Evolutionary conservation across 768 basidiomycete species (phyloP).

Genomic region (Boletus rubescentipes): DNA sequence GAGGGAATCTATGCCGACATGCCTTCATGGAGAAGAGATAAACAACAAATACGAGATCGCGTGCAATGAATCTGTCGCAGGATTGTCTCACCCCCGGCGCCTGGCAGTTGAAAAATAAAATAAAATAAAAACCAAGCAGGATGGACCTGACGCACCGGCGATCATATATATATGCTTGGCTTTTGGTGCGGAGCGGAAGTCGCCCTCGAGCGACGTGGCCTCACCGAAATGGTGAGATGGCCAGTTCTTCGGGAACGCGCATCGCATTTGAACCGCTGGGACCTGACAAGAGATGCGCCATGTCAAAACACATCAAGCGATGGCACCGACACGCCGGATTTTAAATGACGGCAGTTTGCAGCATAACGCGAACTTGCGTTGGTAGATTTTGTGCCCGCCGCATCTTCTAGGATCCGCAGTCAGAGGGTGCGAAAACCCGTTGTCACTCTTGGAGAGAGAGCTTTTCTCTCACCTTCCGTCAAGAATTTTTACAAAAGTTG

Average conservation of each 20-base stretch:
- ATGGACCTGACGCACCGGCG: not conserved
- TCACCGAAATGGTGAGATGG: constrained; percentile 10
- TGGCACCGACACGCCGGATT: not conserved
- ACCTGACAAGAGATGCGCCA: constrained; percentile 7
- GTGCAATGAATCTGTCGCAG: constrained; percentile 4
- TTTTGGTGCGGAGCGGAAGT: not conserved
- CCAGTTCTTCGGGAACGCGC: not conserved
- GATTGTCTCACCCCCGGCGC: constrained; percentile 1
- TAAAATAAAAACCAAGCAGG: not conserved
- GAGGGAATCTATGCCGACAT: constrained; percentile 13
- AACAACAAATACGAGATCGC: constrained; percentile 1
- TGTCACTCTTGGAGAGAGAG: not conserved
- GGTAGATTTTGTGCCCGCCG: too few species aligned
- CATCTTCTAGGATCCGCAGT: too few species aligned
- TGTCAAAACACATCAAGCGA: constrained; percentile 10
- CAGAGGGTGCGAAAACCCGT: too few species aligned
- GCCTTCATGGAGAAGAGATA: constrained; percentile 6
- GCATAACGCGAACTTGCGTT: too few species aligned
- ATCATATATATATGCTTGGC: not conserved
- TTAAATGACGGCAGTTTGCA: not conserved
- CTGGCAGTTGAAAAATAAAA: not conserved
- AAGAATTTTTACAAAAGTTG: not conserved
- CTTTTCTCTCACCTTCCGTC: constrained; percentile 9
- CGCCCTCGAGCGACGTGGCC: not conserved
- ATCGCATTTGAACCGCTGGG: not conserved